A percentile compares a stretch with the other conserved stretches of the same genome.
Evolutionary conservation across 495 filamentous ascomycete genomes (phyloP).

Genomic region (Aspergillus nanangensis): DNA sequence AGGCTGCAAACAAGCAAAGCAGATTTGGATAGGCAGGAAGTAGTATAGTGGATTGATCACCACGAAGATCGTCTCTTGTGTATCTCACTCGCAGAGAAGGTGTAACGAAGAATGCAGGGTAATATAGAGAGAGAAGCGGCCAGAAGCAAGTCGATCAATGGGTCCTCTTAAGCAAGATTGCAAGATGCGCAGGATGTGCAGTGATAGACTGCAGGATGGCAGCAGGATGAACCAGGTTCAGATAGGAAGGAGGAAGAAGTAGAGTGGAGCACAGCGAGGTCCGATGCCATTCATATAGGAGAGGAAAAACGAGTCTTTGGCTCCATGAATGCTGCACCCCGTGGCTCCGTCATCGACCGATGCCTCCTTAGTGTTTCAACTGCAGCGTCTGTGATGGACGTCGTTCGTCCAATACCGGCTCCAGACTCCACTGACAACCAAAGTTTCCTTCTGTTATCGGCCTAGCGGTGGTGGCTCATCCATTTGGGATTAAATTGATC

Average conservation of each 20-base stretch:
- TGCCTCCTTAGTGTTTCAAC: not conserved
- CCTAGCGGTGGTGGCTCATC: too few relatives aligned
- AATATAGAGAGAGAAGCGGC: not conserved
- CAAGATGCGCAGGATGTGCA: not conserved
- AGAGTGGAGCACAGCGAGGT: not conserved
- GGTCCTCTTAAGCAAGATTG: too few relatives aligned
- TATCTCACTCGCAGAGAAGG: too few relatives aligned
- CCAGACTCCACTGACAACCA: conserved; percentile 12
- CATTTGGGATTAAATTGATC: too few relatives aligned
- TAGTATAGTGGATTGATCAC: not conserved
- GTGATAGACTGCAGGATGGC: not conserved
- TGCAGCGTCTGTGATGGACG: conserved; percentile 1
- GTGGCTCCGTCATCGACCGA: conserved; percentile 14
- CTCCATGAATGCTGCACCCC: conserved; percentile 8
- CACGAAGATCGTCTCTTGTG: too few relatives aligned
- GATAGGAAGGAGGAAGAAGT: not conserved
- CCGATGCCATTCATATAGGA: conserved; percentile 11
- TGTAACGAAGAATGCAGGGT: too few relatives aligned
- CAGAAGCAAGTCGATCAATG: not conserved
- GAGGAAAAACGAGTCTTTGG: not conserved
- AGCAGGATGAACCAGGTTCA: not conserved
- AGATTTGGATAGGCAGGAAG: not conserved
- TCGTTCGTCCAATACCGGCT: not conserved
- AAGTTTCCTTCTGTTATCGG: too few relatives aligned
- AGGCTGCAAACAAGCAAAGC: not conserved